Base-by-base conservation (phyloP, 2,329 filamentous ascomycete species). In the Botrytis tulipae region DNA sequence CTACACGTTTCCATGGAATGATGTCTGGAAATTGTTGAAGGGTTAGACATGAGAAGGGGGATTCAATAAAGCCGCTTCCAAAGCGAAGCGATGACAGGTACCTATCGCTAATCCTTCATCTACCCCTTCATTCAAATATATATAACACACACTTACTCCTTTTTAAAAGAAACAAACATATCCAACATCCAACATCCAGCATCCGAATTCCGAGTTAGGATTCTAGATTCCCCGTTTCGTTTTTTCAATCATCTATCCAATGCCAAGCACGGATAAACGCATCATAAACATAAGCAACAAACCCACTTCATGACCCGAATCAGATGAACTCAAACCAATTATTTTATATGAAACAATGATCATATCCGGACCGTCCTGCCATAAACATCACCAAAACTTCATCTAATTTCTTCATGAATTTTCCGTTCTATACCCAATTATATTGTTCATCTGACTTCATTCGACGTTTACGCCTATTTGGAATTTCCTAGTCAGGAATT, bases 301-400 rank as follows among this genome's bases (percentile, higher is more conserved):
- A 54, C 32, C 35, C 35, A n/a, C 46, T 67, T 57, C 65, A 68
- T 40, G 14, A 54, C 35, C 46, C 46, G 37, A 68, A 57, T 68
- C 65, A 42, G 66, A 35, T 68, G 61, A 54, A 74, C 71, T 72
- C 69, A 68, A 68, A 48, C 40, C 42, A 16, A 59, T 48, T 44
- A 37, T 65, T 65, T 57, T 69, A 73, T 70, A 59, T 73, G 70
- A 68, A 35, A 72, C 54, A 44, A 3, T 42, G 59, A 69, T 73
- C 35, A 69, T 70, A 68, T 69, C 67, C 74, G 74, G 74, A 54
- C 72, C 74, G 74, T 65, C 70, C 48, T 74, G 67, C 74, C 74
- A 59, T 72, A 22, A 70, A 70, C 29, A 54, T 6, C 70, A 40
- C n/a, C 42, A 63, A 29, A 54, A 44, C 37, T 51, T 60, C 40